Base-by-base conservation (phyloP, 2,329 filamentous ascomycete species). In the Neonectria coccinea region DNA sequence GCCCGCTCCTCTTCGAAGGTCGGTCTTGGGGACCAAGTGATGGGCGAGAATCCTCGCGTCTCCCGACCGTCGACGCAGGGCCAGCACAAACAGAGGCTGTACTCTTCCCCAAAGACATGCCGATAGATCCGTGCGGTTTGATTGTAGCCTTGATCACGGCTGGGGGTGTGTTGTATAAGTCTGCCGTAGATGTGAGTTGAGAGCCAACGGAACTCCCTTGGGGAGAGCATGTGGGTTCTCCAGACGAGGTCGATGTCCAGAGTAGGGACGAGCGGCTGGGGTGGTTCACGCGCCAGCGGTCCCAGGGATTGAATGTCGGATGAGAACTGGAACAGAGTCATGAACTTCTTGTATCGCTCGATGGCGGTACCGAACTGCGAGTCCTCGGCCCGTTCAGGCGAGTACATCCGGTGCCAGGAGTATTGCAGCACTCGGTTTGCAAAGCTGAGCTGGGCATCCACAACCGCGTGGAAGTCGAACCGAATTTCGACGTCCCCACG, bases 321-420 rank as follows among this genome's bases (percentile, higher is more conserved):
- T 3, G 9, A 12, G 42, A 48, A 64, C 18, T 33, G 59, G 9
- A 51, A n/a, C 25, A 72, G 29, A 16, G 61, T 64, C 64, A 73
- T 61, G 45, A 67, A 63, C 27, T 55, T 67, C 16, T 42, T 50
- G 29, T 67, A 72, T 31, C 68, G 61, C 18, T 63, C 51, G 27
- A 70, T 60, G n/a, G 61, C 41, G 9, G 45, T 20, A 16, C 29
- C 29, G 18, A 70, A 45, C 11, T 54, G 64, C 12, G 25, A 48
- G 25, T 64, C 60, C 10, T 59, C 59, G 5, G 50, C 45, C 6
- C 16, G 11, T 16, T 16, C 20, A 5, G 47, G 42, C 9, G 9
- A 29, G 27, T 63, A 61, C 58, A 72, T 66, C 2, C 62, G 69
- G 50, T 73, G 70, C 68, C 61, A 70, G 1, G 69, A 73, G 51